These are phyloP conservation scores for Cystobasidium pallidum DNA, from an alignment of 1,284 basidiomycete species.

Conservation along the genomic window DNA sequence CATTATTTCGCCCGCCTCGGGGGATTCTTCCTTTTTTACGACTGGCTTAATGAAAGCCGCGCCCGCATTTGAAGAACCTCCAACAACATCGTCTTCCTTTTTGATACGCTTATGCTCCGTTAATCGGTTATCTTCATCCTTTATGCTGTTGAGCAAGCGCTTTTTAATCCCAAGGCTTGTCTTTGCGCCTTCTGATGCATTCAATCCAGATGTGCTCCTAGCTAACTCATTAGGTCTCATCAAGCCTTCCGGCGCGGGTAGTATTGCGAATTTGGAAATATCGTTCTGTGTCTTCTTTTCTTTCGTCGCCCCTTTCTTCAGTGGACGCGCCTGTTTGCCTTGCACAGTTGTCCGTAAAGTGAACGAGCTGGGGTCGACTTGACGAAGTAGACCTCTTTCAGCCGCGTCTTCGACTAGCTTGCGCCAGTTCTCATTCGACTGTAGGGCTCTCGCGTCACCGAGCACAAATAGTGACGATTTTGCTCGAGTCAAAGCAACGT, in stretches of 20 bases:
- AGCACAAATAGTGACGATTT: constrained; percentile 92
- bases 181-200: not conserved
- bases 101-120: constrained; percentile 15
- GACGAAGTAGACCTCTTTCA: constrained; percentile 53
- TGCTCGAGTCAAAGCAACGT: constrained; percentile 94
- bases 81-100: not conserved
- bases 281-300: constrained; percentile 15
- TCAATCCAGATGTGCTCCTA: constrained; percentile 9
- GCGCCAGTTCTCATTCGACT: constrained; percentile 79
- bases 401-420: constrained; percentile 76
- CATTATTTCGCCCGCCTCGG: constrained; percentile 39
- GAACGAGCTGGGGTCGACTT: constrained; percentile 37
- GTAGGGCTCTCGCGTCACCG: constrained; percentile 82
- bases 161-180: constrained; percentile 17
- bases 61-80: constrained; percentile 5
- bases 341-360: not conserved
- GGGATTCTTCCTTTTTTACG: constrained; percentile 33
- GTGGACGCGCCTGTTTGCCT: not conserved
- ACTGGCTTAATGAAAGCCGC: not conserved
- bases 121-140: constrained; percentile 9
- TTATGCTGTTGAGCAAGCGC: constrained; percentile 24
- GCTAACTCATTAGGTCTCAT: constrained; percentile 43
- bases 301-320: constrained; percentile 7
- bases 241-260: constrained; percentile 32
- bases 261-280: constrained; percentile 15